These are phyloP conservation scores for Mycosarcoma mackinlayi DNA, from an alignment of 1,284 basidiomycete species.

Conservation along the genomic window DNA sequence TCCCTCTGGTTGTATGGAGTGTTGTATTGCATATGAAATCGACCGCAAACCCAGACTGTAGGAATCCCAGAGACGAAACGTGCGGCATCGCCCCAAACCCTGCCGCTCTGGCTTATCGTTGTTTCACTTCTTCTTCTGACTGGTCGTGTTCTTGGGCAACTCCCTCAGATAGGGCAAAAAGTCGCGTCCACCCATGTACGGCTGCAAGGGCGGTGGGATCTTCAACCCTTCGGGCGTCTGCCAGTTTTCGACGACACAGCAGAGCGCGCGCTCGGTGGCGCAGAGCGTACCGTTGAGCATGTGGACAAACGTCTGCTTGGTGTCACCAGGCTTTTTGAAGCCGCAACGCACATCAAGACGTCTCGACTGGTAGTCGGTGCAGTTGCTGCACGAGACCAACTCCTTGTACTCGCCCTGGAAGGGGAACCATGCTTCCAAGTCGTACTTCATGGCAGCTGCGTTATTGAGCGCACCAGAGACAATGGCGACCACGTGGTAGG, in stretches of 20 bases:
- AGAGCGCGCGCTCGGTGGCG: conserved; percentile 93
- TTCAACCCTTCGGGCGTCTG: conserved; percentile 93
- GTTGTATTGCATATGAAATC: no score
- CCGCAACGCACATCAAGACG: conserved; percentile 65
- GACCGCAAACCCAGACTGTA: not conserved
- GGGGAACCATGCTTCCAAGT: conserved; percentile 99
- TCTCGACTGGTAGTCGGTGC: conserved; percentile 70
- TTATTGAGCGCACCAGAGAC: conserved; percentile 96
- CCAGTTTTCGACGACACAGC: conserved; percentile 98
- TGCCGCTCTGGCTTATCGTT: no score
- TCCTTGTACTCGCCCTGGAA: conserved; percentile 98
- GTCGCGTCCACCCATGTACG: conserved; percentile 95
- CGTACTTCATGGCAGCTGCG: conserved; percentile 95
- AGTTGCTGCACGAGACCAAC: conserved; percentile 70
- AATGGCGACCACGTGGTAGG: conserved; percentile 94
- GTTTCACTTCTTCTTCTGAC: conserved; percentile 74
- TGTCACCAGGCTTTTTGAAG: conserved; percentile 67
- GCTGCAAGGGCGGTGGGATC: conserved; percentile 86
- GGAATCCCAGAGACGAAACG: not conserved
- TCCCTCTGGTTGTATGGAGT: no score
- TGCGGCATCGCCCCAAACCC: no score
- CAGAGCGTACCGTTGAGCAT: conserved; percentile 83
- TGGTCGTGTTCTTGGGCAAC: conserved; percentile 76
- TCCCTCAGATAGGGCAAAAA: conserved; percentile 89
- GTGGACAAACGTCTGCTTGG: conserved; percentile 66